These are phyloP conservation scores for Thelonectria discophora DNA, from an alignment of 2,329 filamentous ascomycete genomes.

Conservation along the genomic window DNA sequence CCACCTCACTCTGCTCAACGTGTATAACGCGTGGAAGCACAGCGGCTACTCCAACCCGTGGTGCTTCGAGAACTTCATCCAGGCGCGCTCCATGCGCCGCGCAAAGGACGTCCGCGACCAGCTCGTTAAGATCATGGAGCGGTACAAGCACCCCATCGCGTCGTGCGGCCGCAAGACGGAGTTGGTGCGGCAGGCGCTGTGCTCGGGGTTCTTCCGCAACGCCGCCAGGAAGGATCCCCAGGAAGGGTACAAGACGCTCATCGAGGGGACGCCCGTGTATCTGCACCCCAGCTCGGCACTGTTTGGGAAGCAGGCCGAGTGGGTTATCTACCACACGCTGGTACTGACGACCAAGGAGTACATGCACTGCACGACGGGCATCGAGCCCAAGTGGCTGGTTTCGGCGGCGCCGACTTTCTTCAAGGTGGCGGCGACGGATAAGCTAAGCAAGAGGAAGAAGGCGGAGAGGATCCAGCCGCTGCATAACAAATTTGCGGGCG, in stretches of 20 bases:
- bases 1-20: constrained; percentile 92
- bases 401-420: constrained; percentile 99
- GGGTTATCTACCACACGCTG: constrained; percentile 92
- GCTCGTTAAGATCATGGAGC: constrained; percentile 90
- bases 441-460: constrained; percentile 89
- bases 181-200: constrained; percentile 87
- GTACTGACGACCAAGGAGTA: constrained; percentile 97
- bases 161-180: constrained; percentile 89
- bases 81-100: constrained; percentile 86
- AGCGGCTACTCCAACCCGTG: constrained; percentile 84
- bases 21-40: constrained; percentile 97
- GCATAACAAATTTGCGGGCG: constrained; percentile 89
- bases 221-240: constrained; percentile 93
- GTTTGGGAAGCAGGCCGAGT: constrained; percentile 95
- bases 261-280: constrained; percentile 93
- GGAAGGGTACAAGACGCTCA: constrained; percentile 97
- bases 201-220: constrained; percentile 95
- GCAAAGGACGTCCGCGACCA: constrained; percentile 94
- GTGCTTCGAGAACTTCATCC: constrained; percentile 99
- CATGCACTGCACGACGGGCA: constrained; percentile 92
- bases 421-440: constrained; percentile 90
- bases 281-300: constrained; percentile 91
- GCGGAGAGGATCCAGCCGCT: constrained; percentile 94
- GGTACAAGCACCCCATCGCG: constrained; percentile 82
- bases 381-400: constrained; percentile 94